Conservation (phyloP, 306 rosid genomes). For the Vigna reflexopilosa region DNA sequence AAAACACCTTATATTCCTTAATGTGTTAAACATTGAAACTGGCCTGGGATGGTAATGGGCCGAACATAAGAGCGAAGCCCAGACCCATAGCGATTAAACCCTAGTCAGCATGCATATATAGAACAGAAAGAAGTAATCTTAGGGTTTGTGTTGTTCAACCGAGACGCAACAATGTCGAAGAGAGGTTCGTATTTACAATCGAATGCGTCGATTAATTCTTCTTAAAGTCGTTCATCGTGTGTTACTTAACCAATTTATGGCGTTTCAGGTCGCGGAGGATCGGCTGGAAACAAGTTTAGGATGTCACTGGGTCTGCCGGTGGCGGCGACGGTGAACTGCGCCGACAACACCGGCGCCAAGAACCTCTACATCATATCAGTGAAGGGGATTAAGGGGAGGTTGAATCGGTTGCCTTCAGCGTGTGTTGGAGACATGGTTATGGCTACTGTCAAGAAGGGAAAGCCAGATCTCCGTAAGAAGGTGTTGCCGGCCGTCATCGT, state of each 20-base stretch:
- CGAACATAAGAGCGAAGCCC: not conserved
- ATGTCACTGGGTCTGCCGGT: conserved; percentile 97
- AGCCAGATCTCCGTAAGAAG: conserved; percentile 92
- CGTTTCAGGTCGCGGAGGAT: conserved; percentile 76
- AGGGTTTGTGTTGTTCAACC: conserved; percentile 29
- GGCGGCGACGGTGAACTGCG: conserved; percentile 96
- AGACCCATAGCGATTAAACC: conserved; percentile 19
- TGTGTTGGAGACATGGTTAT: conserved; percentile 96
- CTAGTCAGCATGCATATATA: conserved; percentile 26
- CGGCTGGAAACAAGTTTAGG: conserved; percentile 89
- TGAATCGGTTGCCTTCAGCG: conserved; percentile 86
- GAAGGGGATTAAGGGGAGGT: conserved; percentile 88
- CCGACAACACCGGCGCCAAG: conserved; percentile 93
- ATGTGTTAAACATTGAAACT: no score
- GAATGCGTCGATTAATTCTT: no score
- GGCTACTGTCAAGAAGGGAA: conserved; percentile 95
- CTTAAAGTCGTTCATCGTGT: not conserved
- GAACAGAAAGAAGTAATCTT: not conserved
- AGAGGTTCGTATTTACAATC: conserved; percentile 41
- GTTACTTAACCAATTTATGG: no score
- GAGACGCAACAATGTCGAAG: conserved; percentile 60
- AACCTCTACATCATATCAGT: conserved; percentile 89
- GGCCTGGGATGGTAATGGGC: not conserved
- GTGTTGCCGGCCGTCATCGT: conserved; percentile 90
- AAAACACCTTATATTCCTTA: no score